Base-by-base conservation (phyloP, 2,329 filamentous ascomycete genomes). In the Diaporthe aspalathi region DNA sequence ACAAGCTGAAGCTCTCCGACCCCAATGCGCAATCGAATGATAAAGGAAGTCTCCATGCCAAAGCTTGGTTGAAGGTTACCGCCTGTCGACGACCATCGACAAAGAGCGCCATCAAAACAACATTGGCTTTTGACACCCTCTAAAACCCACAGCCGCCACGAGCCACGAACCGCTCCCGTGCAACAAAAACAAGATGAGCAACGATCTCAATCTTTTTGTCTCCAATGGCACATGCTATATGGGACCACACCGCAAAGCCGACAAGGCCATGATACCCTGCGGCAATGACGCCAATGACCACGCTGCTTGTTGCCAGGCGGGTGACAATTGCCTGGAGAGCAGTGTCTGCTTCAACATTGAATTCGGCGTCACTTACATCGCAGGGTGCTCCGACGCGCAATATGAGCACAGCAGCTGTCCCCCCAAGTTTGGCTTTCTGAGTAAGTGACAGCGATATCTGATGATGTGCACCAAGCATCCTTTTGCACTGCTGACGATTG, bases 221-320 rank as follows among this genome's bases (percentile, higher is more conserved):
- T 78, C 78, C 68, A 81, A 81, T 70, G 80, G 80, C 52, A 81
- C 78, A 49, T 81, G 80, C 72, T 80, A 79, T 68, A 68, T 43
- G 5, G 76, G 74, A 8, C 45, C 72, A 0, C 72, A 74, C 5
- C 35, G 72, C 2, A 65, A 74, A 24, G 70, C 73, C 24, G 68
- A 69, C 14, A 24, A 53, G 12, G 70, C 57, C 35, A 79, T 79
- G 72, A 75, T 82, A 14, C 79, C 80, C 1, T 81, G 80, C 56
- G 80, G 80, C 47, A 82, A 82, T 54, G 76, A 71, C 12, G 76
- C 70, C 6, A 77, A 78, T 50, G 79, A 80, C 9, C 68, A 78
- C 52, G 70, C 76, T 45, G 75, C 78, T 2, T 81, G 80, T 66
- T 82, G 80, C 70, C 76, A 78, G 56, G 73, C 72, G 2, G 77